A percentile compares a stretch with the other conserved stretches of the same genome.
These are phyloP conservation scores for Stellera chamaejasme DNA, from an alignment of 345 rosid species.

Conservation along the genomic window DNA sequence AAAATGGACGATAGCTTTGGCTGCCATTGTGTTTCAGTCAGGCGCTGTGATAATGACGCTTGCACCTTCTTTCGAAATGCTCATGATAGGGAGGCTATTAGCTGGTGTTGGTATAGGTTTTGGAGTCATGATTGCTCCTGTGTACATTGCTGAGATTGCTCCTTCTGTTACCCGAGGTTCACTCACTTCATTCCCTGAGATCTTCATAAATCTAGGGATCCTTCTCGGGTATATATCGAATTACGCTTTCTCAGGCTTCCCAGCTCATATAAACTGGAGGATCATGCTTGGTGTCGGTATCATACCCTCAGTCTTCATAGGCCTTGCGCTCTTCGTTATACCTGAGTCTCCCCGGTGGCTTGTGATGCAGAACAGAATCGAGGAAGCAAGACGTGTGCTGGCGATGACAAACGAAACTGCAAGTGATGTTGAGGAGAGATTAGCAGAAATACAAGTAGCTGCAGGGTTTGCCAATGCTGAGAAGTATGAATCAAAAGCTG, in stretches of 20 bases:
- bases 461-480: slow-evolving; percentile 24
- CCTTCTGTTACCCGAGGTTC: slow-evolving; percentile 43
- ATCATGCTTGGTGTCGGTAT: slow-evolving; percentile 57
- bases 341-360: slow-evolving; percentile 75
- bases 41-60: slow-evolving; percentile 47
- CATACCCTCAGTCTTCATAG: slow-evolving; percentile 47
- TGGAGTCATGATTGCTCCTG: slow-evolving; percentile 52
- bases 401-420: slow-evolving; percentile 30
- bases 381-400: slow-evolving; percentile 48
- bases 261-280: slow-evolving; percentile 45
- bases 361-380: slow-evolving; percentile 38
- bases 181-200: slow-evolving; percentile 61
- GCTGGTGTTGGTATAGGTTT: slow-evolving; percentile 53
- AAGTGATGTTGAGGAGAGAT: slow-evolving; percentile 49
- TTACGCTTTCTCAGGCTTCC: slow-evolving; percentile 38
- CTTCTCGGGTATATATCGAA: slow-evolving; percentile 62
- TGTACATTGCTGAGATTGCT: slow-evolving; percentile 54
- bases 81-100: slow-evolving; percentile 42
- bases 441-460: slow-evolving; percentile 42
- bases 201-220: slow-evolving; percentile 55
- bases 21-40: slow-evolving; percentile 36
- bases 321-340: slow-evolving; percentile 39
- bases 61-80: slow-evolving; percentile 36
- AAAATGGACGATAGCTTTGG: slow-evolving; percentile 55
- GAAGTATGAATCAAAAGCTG: slow-evolving; percentile 26